Base-by-base conservation (phyloP, 163 green algal species). In the Coccomyxa subellipsoidea region DNA sequence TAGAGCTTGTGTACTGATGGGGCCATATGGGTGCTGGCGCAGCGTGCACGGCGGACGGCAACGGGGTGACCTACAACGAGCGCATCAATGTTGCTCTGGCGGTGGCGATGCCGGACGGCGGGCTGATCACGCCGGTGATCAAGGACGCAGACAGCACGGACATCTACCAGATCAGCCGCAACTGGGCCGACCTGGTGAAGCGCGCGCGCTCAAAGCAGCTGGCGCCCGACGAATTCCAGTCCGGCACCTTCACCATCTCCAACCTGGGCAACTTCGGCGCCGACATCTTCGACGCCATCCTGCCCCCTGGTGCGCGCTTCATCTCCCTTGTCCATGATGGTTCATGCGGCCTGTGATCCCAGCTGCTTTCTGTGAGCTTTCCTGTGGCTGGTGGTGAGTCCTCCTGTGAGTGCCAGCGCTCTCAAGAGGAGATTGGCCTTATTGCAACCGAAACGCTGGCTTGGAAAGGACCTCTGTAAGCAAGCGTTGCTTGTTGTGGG, bases 261-360 rank as follows among this genome's bases (percentile, higher is more conserved):
- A 99, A 99, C 92, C 88, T 99, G 84, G 97, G 97, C 88, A 99
- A 99, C 96, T 99, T 94, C 89, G 97, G 96, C 54, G 96, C 98
- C 27, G 93, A 98, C 82, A 88, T 82, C 25, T 99, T 99, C 79
- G 92, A 96, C 73, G 94, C 94, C 80, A 95, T 97, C 80, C 80
- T 97, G 37, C 92, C 92, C 12, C 89, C 91, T 34, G 93, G 88
- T 88, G 53, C 54, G 79, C 3, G 47, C n/a, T n/a, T n/a, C n/a
- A n/a, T n/a, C n/a, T n/a, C n/a, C n/a, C n/a, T n/a, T n/a, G n/a
- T n/a, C n/a, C n/a, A n/a, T n/a, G n/a, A n/a, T n/a, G n/a, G n/a
- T n/a, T n/a, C n/a, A n/a, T n/a, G n/a, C n/a, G n/a, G n/a, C n/a
- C n/a, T n/a, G n/a, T n/a, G n/a, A n/a, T n/a, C n/a, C n/a, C n/a